Conservation (phyloP, 2,329 filamentous ascomycete species). For the Akanthomyces dipterigenus region DNA sequence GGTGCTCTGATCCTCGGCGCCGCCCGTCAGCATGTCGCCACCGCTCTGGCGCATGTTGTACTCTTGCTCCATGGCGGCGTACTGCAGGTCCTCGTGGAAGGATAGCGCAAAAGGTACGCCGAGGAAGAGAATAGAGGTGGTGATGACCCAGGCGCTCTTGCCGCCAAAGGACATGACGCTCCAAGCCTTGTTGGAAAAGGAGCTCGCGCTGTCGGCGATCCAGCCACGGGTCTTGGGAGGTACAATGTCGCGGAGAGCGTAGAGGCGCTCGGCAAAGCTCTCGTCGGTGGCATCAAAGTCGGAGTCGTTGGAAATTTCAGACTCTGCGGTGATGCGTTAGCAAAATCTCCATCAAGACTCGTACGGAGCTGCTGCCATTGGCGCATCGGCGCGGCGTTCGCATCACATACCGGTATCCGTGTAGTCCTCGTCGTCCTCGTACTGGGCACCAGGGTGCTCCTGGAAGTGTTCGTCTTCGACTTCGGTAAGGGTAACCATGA, state of each 20-base stretch:
- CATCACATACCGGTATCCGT: conserved; percentile 73
- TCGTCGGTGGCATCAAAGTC: conserved; percentile 56
- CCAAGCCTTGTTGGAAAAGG: conserved; percentile 43
- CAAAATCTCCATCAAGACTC: neutral
- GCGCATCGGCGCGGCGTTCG: neutral
- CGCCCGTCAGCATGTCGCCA: conserved; percentile 58
- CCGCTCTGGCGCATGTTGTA: conserved; percentile 92
- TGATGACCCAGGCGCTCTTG: conserved; percentile 84
- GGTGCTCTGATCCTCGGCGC: conserved; percentile 35
- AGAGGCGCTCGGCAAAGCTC: conserved; percentile 60
- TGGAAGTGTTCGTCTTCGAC: conserved; percentile 95
- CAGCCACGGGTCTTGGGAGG: conserved; percentile 64
- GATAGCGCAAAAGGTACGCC: conserved; percentile 91
- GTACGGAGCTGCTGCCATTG: neutral
- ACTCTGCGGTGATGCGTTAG: conserved; percentile 46
- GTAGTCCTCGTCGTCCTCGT: conserved; percentile 89
- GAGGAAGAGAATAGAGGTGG: conserved; percentile 80
- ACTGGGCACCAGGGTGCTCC: conserved; percentile 61
- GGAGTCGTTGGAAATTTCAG: conserved; percentile 76
- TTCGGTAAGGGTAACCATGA: conserved; percentile 94
- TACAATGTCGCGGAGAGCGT: conserved; percentile 69
- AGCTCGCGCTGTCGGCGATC: conserved; percentile 55
- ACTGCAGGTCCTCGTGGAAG: conserved; percentile 92
- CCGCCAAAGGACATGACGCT: conserved; percentile 64
- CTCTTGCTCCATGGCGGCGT: conserved; percentile 96